Percentiles rank a stretch among this genome's conserved stretches.
Evolutionary conservation across 805 yeast species (phyloP).

Genomic region (Cyberlindnera saturnus): DNA sequence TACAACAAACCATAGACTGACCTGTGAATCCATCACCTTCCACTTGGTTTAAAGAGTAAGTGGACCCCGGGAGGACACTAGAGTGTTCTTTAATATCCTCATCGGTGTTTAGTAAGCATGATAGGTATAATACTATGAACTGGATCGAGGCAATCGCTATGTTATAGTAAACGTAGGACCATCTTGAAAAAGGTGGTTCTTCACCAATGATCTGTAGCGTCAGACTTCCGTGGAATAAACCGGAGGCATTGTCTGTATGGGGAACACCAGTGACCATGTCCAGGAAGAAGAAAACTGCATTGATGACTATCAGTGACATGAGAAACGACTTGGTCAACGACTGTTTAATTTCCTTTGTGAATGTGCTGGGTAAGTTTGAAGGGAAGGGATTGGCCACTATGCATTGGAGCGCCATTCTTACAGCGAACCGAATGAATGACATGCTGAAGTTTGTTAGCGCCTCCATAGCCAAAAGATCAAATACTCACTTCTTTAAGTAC

Average conservation of each 20-base stretch:
- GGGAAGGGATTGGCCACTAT: slow-evolving; percentile 38
- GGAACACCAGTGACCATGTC: slow-evolving; percentile 32
- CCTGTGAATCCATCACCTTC: slow-evolving; percentile 44
- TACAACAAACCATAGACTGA: slow-evolving; percentile 27
- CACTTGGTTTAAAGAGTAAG: slow-evolving; percentile 14
- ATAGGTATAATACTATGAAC: slow-evolving; percentile 24
- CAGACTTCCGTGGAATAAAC: slow-evolving; percentile 30
- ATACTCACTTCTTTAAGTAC: slow-evolving; percentile 21
- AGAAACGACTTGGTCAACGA: slow-evolving; percentile 28
- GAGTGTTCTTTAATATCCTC: slow-evolving; percentile 22
- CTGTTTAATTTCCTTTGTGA: slow-evolving; percentile 17
- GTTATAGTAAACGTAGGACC: slow-evolving; percentile 26
- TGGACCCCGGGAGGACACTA: slow-evolving; percentile 22
- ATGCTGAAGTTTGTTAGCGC: slow-evolving; percentile 12
- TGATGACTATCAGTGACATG: slow-evolving; percentile 18
- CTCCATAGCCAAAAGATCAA: not conserved
- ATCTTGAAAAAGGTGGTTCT: slow-evolving; percentile 23
- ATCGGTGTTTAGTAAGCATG: slow-evolving; percentile 27
- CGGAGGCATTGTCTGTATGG: not conserved
- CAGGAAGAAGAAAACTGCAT: slow-evolving; percentile 24
- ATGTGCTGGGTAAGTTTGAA: slow-evolving; percentile 13
- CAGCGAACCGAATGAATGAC: slow-evolving; percentile 22
- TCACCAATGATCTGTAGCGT: slow-evolving; percentile 45
- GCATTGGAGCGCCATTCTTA: slow-evolving; percentile 33
- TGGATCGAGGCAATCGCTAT: slow-evolving; percentile 26